A percentile compares a stretch with the other conserved stretches of the same genome.
Conservation (phyloP, 495 filamentous ascomycete genomes). For the Podospora bellae-mahoneyi region DNA sequence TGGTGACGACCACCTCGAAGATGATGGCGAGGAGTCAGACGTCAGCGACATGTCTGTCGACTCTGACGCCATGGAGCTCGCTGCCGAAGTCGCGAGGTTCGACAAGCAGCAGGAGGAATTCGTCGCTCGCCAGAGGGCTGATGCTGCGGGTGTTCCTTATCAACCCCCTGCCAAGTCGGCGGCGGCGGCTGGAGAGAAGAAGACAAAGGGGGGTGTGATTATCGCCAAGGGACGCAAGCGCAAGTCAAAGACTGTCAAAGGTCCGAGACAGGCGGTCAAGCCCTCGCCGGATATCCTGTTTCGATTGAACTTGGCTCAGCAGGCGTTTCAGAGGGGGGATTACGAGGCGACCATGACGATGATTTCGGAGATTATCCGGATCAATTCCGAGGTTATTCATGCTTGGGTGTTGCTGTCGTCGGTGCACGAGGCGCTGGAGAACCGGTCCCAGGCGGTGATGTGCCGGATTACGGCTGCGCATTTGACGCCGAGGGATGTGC, state of each 20-base stretch:
- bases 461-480: conserved; percentile 70
- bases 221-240: conserved; percentile 18
- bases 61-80: conserved; percentile 39
- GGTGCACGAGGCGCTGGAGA: conserved; percentile 64
- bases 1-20: conserved; percentile 9
- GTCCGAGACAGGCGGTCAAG: conserved; percentile 68
- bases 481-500: conserved; percentile 62
- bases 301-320: conserved; percentile 64
- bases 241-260: conserved; percentile 39
- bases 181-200: conserved; percentile 3
- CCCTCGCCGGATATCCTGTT: conserved; percentile 72
- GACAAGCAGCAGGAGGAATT: conserved; percentile 36
- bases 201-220: background rate
- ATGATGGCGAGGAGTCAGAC: conserved; percentile 19
- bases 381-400: conserved; percentile 78
- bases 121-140: conserved; percentile 30
- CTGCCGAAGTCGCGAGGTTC: conserved; percentile 34
- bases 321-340: conserved; percentile 63
- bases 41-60: conserved; percentile 36
- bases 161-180: background rate
- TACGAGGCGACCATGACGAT: conserved; percentile 61
- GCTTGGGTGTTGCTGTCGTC: conserved; percentile 74
- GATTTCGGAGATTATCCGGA: conserved; percentile 65
- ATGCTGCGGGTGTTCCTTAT: conserved; percentile 18
- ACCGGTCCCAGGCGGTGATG: conserved; percentile 62